Base-by-base conservation (phyloP, 1,284 basidiomycete genomes). In the Sphagnurus paluster region DNA sequence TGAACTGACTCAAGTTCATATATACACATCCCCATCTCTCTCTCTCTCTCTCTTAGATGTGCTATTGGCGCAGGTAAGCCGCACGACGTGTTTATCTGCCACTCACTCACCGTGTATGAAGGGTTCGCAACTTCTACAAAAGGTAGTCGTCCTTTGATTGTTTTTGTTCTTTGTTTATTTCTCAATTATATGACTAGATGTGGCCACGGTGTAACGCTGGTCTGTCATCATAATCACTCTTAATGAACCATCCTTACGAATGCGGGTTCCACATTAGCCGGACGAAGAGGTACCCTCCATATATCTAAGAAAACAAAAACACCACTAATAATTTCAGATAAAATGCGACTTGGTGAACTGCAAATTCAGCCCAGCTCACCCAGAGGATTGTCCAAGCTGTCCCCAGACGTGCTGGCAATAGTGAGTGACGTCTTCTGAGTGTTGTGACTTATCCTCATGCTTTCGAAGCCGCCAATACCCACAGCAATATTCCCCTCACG, bases 321-420 rank as follows among this genome's bases (percentile, higher is more conserved):
- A 25, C 9, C 4, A n/a, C 29, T 45, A 53, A 56, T 24, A 20
- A 10, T 42, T 24, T 42, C 50, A 87, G 84, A 82, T 87, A 56
- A 77, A 78, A 57, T 87, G 85, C 55, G 74, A 79, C 54, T 64
- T 76, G 41, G 57, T 65, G 26, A 75, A 67, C 44, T 87, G 85
- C 68, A 82, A 75, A 63, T 85, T 87, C 61, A 87, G 84, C 57
- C 73, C 76, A 7, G 68, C 60, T 25, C 84, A 87, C 61, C 72
- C 82, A 24, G 55, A 49, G 26, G 61, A 64, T 32, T 86, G 83
- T 59, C 79, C 78, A 9, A 48, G 60, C 34, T 87, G 84, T 59
- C 74, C 63, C 48, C 61, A 72, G 51, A 74, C 69, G 43, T 87
- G 84, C 61, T 87, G 82, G 81, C 84, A 87, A 63, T 85, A 85